Conservation (phyloP, 2,329 filamentous ascomycete genomes). For the Fonsecaea erecta region DNA sequence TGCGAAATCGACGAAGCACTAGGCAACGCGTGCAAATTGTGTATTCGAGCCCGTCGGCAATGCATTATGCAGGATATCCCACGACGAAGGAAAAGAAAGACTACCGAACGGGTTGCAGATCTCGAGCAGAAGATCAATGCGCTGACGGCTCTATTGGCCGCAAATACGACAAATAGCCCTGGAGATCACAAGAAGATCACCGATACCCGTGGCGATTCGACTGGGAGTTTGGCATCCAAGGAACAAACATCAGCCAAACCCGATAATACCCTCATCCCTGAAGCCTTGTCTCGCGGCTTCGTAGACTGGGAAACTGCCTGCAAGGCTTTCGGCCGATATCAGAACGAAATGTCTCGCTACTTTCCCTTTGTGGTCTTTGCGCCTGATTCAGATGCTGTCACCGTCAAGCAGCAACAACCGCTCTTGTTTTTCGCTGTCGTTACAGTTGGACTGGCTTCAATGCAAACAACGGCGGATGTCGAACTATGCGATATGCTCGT, state of each 20-base stretch:
- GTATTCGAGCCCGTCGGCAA: slow-evolving; percentile 73
- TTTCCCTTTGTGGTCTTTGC: slow-evolving; percentile 64
- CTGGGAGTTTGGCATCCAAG: not conserved
- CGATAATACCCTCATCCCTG: slow-evolving; percentile 42
- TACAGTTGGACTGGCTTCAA: slow-evolving; percentile 56
- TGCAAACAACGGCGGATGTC: slow-evolving; percentile 60
- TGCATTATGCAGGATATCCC: slow-evolving; percentile 81
- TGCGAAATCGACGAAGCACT: slow-evolving; percentile 75
- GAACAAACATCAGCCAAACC: not conserved
- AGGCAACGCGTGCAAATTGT: slow-evolving; percentile 70
- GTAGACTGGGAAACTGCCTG: slow-evolving; percentile 57
- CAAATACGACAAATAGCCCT: slow-evolving; percentile 45
- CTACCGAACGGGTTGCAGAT: slow-evolving; percentile 83
- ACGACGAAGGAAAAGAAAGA: slow-evolving; percentile 79
- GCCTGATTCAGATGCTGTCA: slow-evolving; percentile 56
- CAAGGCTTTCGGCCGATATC: slow-evolving; percentile 60
- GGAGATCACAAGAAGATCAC: not conserved
- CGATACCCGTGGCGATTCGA: not conserved
- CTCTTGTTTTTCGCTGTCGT: slow-evolving; percentile 65
- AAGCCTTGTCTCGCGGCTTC: slow-evolving; percentile 55
- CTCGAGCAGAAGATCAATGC: slow-evolving; percentile 91
- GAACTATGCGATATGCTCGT: slow-evolving; percentile 70
- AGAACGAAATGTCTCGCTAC: slow-evolving; percentile 58
- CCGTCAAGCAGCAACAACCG: slow-evolving; percentile 62
- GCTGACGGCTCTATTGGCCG: slow-evolving; percentile 76